These are phyloP conservation scores for Schizosaccharomyces osmophilus DNA, from an alignment of 805 yeast genomes.

Conservation along the genomic window DNA sequence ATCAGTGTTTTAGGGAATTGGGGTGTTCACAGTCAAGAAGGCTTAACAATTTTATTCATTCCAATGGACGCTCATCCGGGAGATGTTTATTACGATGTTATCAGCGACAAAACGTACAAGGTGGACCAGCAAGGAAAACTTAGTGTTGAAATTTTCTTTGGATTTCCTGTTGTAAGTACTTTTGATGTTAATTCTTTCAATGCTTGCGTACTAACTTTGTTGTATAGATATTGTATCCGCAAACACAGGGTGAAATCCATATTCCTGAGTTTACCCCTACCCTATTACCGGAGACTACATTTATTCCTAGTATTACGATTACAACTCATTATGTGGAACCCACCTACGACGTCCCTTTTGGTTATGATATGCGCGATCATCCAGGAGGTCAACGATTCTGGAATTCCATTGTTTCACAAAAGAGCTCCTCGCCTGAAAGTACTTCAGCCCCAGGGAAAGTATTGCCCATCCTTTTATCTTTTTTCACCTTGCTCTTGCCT, in stretches of 20 bases:
- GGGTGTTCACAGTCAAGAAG: not conserved
- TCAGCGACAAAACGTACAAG: not conserved
- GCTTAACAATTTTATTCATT: not conserved
- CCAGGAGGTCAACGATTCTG: not conserved
- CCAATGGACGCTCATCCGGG: not conserved
- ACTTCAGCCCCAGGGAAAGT: too few species aligned
- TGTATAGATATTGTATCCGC: not conserved
- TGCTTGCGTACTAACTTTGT: not conserved
- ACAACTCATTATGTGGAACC: not conserved
- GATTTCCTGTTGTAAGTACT: not conserved
- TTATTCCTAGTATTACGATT: not conserved
- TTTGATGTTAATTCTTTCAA: not conserved
- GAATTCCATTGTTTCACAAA: not conserved
- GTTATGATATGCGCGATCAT: not conserved
- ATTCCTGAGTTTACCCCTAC: not conserved
- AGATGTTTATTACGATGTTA: not conserved
- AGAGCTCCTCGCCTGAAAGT: too few species aligned
- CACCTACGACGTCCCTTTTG: not conserved
- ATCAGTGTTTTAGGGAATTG: not conserved
- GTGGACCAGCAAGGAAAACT: not conserved
- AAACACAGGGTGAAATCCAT: not conserved
- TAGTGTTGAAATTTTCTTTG: not conserved
- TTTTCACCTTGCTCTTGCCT: too few species aligned
- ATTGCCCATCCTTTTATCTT: too few species aligned
- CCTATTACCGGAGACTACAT: not conserved